Evolutionary conservation across 1,284 basidiomycete species (phyloP), one percentile per base, ranked within the genome.

Genomic region (Melampsora larici-populina): DNA sequence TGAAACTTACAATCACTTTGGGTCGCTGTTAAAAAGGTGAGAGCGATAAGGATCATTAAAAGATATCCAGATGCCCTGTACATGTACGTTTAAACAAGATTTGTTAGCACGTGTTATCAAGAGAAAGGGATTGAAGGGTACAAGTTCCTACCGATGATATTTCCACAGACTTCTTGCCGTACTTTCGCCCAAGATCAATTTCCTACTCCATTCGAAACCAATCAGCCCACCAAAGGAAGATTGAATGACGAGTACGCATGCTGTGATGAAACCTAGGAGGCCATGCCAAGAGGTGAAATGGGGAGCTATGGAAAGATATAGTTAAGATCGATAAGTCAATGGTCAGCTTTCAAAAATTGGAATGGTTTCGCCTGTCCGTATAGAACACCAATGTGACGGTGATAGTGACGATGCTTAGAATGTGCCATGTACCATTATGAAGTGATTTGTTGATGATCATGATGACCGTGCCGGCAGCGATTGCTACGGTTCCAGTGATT

Each of bases 221-320:
- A 78, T 70, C 55, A 78, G 33, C 21, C 55, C 68, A 49, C 75
- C 75, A 64, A 78, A 78, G 26, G 65, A 21, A 18, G 68, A 43
- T 51, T 78, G 75, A n/a, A 78, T 0, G 26, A 70, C 26, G 21
- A 78, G 33, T 17, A 78, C 17, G 26, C 26, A 70, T 31, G 62
- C 55, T 9, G 75, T 70, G n/a, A 58, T 55, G 31, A 78, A 13
- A 29, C 75, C 75, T n/a, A 78, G 58, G 18, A 70, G 48, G 24
- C 75, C 75, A 40, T 78, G 75, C 75, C 75, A 78, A 17, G 75
- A 70, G 11, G 75, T 78, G 31, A 78, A 78, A 60, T 78, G 75
- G 43, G 75, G 46, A 2, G 75, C 75, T 78, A 33, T 7, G n/a
- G 21, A 67, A 43, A 11, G 17, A 43, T 17, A 13, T 43, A 24